Evolutionary conservation across 768 basidiomycete genomes (phyloP).

Genomic region (Psilocybe cubensis): DNA sequence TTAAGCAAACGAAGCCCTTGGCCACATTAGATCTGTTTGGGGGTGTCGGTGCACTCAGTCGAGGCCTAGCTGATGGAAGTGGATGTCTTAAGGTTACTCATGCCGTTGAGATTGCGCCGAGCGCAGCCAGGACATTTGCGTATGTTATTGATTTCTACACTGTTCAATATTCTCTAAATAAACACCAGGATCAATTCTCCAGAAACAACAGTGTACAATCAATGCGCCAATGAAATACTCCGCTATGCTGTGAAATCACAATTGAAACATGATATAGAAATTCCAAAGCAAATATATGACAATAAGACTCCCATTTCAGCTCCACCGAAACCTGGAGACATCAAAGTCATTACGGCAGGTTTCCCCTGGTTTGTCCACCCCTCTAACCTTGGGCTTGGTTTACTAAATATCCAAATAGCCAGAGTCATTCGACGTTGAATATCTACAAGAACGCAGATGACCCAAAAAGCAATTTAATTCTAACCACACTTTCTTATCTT

Average conservation of each 20-base stretch:
- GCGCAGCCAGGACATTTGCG: slow-evolving; percentile 70
- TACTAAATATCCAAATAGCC: slow-evolving; percentile 43
- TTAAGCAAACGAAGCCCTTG: slow-evolving; percentile 30
- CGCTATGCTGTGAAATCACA: slow-evolving; percentile 57
- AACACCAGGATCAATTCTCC: slow-evolving; percentile 53
- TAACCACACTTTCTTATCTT: slow-evolving; percentile 59
- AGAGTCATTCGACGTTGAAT: slow-evolving; percentile 74
- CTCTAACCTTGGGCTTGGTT: neutral
- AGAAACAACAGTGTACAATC: slow-evolving; percentile 61
- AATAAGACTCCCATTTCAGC: slow-evolving; percentile 40
- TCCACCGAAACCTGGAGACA: slow-evolving; percentile 53
- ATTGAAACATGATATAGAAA: slow-evolving; percentile 41
- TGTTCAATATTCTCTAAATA: slow-evolving; percentile 3
- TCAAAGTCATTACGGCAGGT: slow-evolving; percentile 68
- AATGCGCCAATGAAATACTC: slow-evolving; percentile 70
- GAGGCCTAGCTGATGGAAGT: slow-evolving; percentile 57
- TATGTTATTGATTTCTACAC: slow-evolving; percentile 28
- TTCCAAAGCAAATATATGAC: slow-evolving; percentile 44
- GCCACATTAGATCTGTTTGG: slow-evolving; percentile 49
- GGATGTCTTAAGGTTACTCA: slow-evolving; percentile 61
- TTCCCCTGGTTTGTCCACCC: slow-evolving; percentile 67
- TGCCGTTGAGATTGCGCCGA: slow-evolving; percentile 75
- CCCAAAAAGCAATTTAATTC: slow-evolving; percentile 66
- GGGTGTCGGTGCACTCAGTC: slow-evolving; percentile 65
- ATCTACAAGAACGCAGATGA: slow-evolving; percentile 73